These are phyloP conservation scores for Lumnitzera racemosa DNA, from an alignment of 345 rosid genomes.

Conservation along the genomic window DNA sequence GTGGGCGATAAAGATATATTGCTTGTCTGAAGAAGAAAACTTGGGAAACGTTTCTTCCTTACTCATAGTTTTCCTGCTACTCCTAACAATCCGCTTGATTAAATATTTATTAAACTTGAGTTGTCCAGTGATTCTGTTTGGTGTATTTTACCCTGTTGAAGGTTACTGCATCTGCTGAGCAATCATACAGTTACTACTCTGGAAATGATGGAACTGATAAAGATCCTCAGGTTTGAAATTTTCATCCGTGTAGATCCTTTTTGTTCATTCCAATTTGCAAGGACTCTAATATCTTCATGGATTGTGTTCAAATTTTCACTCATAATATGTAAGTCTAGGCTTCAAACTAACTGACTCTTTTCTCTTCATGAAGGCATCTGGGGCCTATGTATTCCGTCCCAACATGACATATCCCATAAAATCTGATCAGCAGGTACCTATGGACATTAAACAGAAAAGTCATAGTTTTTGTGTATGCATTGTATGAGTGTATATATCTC, in stretches of 20 bases:
- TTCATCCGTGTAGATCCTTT: background rate
- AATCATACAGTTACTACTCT: slow-evolving; percentile 69
- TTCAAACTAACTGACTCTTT: background rate
- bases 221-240: slow-evolving; percentile 72
- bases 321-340: background rate
- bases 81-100: no score
- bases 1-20: no score
- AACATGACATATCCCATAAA: slow-evolving; percentile 43
- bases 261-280: background rate
- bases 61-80: no score
- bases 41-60: no score
- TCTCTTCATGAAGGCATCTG: slow-evolving; percentile 63
- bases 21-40: no score
- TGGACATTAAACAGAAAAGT: background rate
- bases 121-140: background rate
- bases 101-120: background rate
- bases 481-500: no score
- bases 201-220: slow-evolving; percentile 85
- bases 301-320: slow-evolving; percentile 3
- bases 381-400: slow-evolving; percentile 94
- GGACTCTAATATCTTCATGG: background rate
- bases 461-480: background rate
- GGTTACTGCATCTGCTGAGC: slow-evolving; percentile 48
- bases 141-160: slow-evolving; percentile 18
- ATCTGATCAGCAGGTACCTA: slow-evolving; percentile 45